Evolutionary conservation across 31 red algal genomes (phyloP), one percentile per base, ranked within the genome.

Genomic region (Asparagopsis taxiformis): DNA sequence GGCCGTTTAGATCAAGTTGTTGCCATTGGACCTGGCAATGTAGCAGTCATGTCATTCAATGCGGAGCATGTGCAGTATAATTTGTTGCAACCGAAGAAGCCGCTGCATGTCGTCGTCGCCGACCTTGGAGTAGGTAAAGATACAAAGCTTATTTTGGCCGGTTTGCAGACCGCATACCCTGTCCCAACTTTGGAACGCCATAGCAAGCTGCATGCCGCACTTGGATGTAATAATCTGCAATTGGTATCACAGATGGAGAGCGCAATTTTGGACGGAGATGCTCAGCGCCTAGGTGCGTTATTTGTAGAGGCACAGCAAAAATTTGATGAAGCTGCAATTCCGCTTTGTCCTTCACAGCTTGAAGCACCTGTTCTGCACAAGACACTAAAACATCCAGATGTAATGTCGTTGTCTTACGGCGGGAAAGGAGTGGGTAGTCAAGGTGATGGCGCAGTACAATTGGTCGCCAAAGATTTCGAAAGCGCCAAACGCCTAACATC

Each of bases 381-480:
- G 17, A 35, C 68, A 44, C 36, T 86, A 34, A 34, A 41, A 25
- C 55, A 86, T 62, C 1, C 39, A 17, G 51, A 86, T 7, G 34
- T 86, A 32, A 44, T 43, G 15, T 53, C 37, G 33, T 39, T 63
- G 1, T 33, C 69, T 8, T 76, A 69, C 36, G 82, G 82, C 17
- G 82, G 70, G 0, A 86, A 86, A 52, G 82, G 82, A 48, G 82
- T 86, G 8, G 82, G 82, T 10, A 76, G 70, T 26, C 82, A 86
- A 36, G 82, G 82, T 35, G 82, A 86, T 52, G 82, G 82, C 10
- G 17, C 82, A 15, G 82, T 86, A n/a, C 82, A 86, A 37, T 86
- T 86, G 58, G 82, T 86, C 3, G 82, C 82, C 19, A 65, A 37
- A 20, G 70, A 62, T 54, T 16, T 76, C 3, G 68, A 68, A 39